Conservation (phyloP, 2,329 filamentous ascomycete genomes). For the Chalaropsis ovoidea region DNA sequence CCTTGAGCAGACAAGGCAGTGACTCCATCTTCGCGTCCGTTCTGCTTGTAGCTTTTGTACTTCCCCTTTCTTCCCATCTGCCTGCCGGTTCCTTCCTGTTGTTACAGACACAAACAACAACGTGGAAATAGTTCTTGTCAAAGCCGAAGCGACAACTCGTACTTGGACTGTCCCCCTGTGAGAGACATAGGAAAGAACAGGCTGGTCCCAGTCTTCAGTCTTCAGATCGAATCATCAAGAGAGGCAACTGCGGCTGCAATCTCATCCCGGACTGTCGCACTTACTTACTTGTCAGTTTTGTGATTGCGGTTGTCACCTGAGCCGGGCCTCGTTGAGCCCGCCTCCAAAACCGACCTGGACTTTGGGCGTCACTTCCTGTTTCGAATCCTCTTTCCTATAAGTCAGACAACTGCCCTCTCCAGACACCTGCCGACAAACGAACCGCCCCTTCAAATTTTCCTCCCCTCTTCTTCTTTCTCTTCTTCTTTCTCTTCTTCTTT, state of each 20-base stretch:
- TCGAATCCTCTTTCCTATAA: slow-evolving; percentile 11
- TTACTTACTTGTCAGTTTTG: slow-evolving; percentile 5
- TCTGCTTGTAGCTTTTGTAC: not conserved
- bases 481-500: not conserved
- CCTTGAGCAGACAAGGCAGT: not conserved
- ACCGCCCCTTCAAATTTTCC: not conserved
- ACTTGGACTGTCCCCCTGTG: not conserved
- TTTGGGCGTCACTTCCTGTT: slow-evolving; percentile 10
- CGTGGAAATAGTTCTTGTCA: not conserved
- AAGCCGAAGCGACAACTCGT: not conserved
- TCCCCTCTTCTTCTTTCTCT: not conserved
- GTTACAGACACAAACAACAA: not conserved
- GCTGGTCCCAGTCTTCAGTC: not conserved
- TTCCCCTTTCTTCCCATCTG: not conserved
- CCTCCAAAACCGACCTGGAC: not conserved
- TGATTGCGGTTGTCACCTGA: not conserved
- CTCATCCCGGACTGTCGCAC: not conserved
- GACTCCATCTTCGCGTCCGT: not conserved
- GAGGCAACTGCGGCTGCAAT: not conserved
- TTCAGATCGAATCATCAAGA: not conserved
- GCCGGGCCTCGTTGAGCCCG: slow-evolving; percentile 2
- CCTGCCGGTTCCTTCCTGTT: not conserved
- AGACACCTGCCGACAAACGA: slow-evolving; percentile 4
- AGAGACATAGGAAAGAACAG: not conserved
- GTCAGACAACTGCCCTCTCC: slow-evolving; percentile 6